These are phyloP conservation scores for Marchantia polymorpha DNA, from an alignment of 225 moss, liverwort and hornwort genomes.

Conservation along the genomic window DNA sequence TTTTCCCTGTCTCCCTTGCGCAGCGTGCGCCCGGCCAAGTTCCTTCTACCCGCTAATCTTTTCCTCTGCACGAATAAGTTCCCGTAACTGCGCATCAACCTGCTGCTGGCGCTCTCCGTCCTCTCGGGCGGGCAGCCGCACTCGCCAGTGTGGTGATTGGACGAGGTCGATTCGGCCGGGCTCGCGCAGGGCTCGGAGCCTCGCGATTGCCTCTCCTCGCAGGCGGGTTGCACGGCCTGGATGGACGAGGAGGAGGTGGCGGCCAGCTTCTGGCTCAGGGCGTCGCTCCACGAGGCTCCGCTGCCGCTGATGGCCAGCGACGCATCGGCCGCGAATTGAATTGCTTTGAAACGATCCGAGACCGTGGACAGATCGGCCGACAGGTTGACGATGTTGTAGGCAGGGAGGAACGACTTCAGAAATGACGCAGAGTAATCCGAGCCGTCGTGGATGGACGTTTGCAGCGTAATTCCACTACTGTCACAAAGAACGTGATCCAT, in stretches of 20 bases:
- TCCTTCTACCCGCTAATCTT: conserved; percentile 8
- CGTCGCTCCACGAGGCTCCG: conserved; percentile 42
- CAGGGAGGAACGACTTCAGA: conserved; percentile 37
- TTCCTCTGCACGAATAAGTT: not conserved
- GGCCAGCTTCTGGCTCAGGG: conserved; percentile 27
- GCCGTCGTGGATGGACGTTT: not conserved
- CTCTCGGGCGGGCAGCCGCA: conserved; percentile 2
- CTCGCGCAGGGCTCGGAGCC: not conserved
- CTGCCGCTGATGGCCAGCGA: conserved; percentile 35
- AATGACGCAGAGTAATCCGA: conserved; percentile 21
- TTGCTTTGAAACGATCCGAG: conserved; percentile 36
- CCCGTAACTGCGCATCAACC: conserved; percentile 3
- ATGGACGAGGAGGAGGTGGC: not conserved
- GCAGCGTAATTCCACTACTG: conserved; percentile 11
- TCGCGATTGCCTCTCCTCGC: conserved; percentile 8
- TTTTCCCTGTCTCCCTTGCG: conserved; percentile 4
- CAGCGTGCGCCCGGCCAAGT: not conserved
- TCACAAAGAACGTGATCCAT: conserved; percentile 30
- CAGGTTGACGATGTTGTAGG: conserved; percentile 26
- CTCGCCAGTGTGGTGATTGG: not conserved
- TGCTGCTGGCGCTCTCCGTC: conserved; percentile 7
- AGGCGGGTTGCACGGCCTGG: not conserved
- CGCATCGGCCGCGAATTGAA: conserved; percentile 41
- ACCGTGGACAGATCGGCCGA: conserved; percentile 17
- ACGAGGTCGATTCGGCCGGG: not conserved